A percentile compares a stretch with the other conserved stretches of the same genome.
Conservation (phyloP, 768 basidiomycete genomes). For the Termitomyces sp. region DNA sequence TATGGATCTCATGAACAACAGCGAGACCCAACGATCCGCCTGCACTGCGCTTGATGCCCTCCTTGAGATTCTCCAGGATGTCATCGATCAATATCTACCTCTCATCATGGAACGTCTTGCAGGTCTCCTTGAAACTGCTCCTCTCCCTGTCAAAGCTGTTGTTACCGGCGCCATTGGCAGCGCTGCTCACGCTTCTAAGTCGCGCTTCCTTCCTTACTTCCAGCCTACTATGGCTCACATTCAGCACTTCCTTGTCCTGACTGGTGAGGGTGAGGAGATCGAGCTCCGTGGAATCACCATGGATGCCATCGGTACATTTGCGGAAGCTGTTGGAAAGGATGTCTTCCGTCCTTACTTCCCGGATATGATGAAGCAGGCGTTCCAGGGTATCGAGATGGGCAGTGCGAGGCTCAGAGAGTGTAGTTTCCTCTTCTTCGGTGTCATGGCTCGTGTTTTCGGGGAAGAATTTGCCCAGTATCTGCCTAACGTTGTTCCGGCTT, state of each 20-base stretch:
- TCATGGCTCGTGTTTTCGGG: constrained; percentile 96
- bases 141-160: constrained; percentile 86
- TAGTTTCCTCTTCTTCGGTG: constrained; percentile 97
- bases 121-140: constrained; percentile 81
- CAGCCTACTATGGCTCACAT: constrained; percentile 85
- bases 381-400: constrained; percentile 84
- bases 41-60: constrained; percentile 96
- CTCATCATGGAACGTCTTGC: constrained; percentile 94
- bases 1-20: constrained; percentile 86
- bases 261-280: constrained; percentile 85
- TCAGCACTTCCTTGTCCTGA: constrained; percentile 83
- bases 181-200: constrained; percentile 94
- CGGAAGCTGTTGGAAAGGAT: constrained; percentile 94
- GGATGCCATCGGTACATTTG: constrained; percentile 98
- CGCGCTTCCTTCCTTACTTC: constrained; percentile 92
- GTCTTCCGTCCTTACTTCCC: constrained; percentile 93
- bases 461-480: constrained; percentile 92
- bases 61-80: constrained; percentile 89
- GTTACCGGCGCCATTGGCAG: constrained; percentile 98
- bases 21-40: constrained; percentile 85
- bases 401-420: constrained; percentile 89
- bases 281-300: constrained; percentile 97
- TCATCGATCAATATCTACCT: constrained; percentile 86
- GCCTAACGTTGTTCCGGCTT: constrained; percentile 78
- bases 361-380: constrained; percentile 94